Percentiles rank a stretch among this genome's conserved stretches.
Evolutionary conservation across 106 monocot genomes (phyloP).

Genomic region (Acorus calamus): DNA sequence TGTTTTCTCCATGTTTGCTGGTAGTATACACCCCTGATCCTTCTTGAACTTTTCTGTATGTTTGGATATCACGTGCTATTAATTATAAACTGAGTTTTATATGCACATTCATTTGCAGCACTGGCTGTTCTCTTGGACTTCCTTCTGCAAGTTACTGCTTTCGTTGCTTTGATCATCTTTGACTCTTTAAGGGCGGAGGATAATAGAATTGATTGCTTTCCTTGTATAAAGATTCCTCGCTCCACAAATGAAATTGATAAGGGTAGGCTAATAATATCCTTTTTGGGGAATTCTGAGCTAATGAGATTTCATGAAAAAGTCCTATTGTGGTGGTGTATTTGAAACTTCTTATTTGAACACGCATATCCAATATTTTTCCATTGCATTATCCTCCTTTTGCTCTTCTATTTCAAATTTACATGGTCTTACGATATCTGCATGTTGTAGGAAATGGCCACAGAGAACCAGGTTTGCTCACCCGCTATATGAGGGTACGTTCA

Average conservation of each 20-base stretch:
- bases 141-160: conserved; percentile 85
- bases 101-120: conserved; percentile 30
- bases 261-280: conserved; percentile 12
- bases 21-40: conserved; percentile 8
- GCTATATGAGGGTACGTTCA: conserved; percentile 82
- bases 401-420: not conserved
- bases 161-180: conserved; percentile 70
- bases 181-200: conserved; percentile 61
- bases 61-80: too few relatives aligned
- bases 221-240: conserved; percentile 53
- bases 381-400: not conserved
- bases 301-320: too few relatives aligned
- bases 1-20: conserved; percentile 98
- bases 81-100: not conserved
- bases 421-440: not conserved
- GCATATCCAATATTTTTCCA: not conserved
- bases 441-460: conserved; percentile 25
- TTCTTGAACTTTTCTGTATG: too few relatives aligned
- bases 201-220: conserved; percentile 79
- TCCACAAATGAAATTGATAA: conserved; percentile 17
- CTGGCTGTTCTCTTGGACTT: conserved; percentile 91
- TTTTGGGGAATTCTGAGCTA: too few relatives aligned
- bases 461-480: conserved; percentile 45
- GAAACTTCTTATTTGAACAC: too few relatives aligned
- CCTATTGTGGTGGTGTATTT: too few relatives aligned